A percentile compares a stretch with the other conserved stretches of the same genome.
These are phyloP conservation scores for Goffeauzyma gilvescens DNA, from an alignment of 768 basidiomycete genomes.

Conservation along the genomic window DNA sequence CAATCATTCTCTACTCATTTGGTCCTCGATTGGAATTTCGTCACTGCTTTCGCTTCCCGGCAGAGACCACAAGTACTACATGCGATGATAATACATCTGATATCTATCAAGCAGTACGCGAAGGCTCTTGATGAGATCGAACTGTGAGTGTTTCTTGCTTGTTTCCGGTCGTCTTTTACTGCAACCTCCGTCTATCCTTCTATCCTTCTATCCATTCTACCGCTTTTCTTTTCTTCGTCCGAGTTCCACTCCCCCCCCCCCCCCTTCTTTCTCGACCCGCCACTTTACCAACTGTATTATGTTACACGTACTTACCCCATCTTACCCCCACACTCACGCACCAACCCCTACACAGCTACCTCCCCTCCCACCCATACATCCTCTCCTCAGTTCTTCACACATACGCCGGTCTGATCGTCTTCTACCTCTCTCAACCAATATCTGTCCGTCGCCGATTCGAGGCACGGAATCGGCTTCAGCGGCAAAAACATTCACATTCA, in stretches of 20 bases:
- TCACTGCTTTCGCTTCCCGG: too few species aligned
- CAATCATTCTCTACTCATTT: too few species aligned
- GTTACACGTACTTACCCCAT: too few species aligned
- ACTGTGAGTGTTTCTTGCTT: conserved; percentile 40
- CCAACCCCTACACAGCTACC: conserved; percentile 37
- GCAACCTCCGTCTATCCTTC: background rate
- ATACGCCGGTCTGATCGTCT: conserved; percentile 58
- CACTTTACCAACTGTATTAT: too few species aligned
- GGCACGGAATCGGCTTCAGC: too few species aligned
- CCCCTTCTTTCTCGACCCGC: too few species aligned
- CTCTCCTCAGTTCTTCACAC: conserved; percentile 60
- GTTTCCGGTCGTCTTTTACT: background rate
- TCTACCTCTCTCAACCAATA: conserved; percentile 35
- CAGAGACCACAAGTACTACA: conserved; percentile 58
- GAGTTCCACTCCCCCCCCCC: too few species aligned
- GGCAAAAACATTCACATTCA: background rate
- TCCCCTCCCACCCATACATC: conserved; percentile 72
- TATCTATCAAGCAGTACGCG: conserved; percentile 41
- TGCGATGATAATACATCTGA: conserved; percentile 53
- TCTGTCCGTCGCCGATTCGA: conserved; percentile 1
- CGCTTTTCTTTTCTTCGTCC: too few species aligned
- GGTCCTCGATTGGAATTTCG: too few species aligned
- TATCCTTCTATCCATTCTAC: too few species aligned
- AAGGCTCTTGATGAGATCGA: conserved; percentile 72
- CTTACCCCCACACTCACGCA: conserved; percentile 9